Evolutionary conservation across 2,329 filamentous ascomycete species (phyloP), one percentile per base, ranked within the genome.

Genomic region (Orbilia javanica): DNA sequence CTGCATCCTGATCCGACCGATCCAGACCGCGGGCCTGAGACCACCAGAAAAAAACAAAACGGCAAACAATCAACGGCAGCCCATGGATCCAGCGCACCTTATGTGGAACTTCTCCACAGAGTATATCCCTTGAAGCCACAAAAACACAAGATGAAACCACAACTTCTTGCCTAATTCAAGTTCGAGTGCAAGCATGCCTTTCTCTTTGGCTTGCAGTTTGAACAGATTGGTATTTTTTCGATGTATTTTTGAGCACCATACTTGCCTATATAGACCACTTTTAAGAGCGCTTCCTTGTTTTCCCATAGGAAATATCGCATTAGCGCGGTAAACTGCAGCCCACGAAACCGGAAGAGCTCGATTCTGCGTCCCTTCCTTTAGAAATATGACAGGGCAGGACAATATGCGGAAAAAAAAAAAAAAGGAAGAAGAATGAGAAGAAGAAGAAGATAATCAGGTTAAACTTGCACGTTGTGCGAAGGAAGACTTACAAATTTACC

Each of bases 341-440:
- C 65, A 69, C 63, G 29, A 44, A 27, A 52, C 39, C 10, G 8
- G 57, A 48, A 64, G 71, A 75, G 71, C 64, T 68, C 70, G 63
- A 74, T 55, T 44, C 62, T 62, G 44, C 52, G 36, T 63, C 29
- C 63, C 66, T 29, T n/a, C 52, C 44, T n/a, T 62, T 44, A 5
- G 11, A 60, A 48, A 64, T 64, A 64, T 57, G 31, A 25, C 36
- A 55, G 27, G 39, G 36, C 25, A 36, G 20, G 34, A 64, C 55
- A n/a, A 34, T n/a, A 60, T 42, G 55, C 55, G 29, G 10, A 10
- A 34, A 10, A 34, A 34, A 10, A 34, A 34, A 34, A 34, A 34
- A 34, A 10, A 34, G 31, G 10, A 34, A n/a, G n/a, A n/a, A n/a
- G n/a, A n/a, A n/a, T n/a, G n/a, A n/a, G n/a, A n/a, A n/a, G n/a